Evolutionary conservation across 768 basidiomycete genomes (phyloP), one percentile per base, ranked within the genome.

Genomic region (Pleurotus ostreatus): DNA sequence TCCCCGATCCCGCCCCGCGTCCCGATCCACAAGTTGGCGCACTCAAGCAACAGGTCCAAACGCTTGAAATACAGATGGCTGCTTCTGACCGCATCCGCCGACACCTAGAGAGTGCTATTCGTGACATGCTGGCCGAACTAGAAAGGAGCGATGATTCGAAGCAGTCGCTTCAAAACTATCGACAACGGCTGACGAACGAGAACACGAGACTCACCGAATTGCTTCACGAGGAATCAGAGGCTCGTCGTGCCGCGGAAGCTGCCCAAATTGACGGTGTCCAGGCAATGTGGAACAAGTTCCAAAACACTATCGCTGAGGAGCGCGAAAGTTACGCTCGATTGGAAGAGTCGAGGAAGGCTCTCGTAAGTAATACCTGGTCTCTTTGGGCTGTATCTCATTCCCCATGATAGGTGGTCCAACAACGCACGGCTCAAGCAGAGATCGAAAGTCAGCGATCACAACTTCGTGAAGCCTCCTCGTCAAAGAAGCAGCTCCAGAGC

Each of bases 271-370:
- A 82, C 61, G 82, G 83, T 22, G 75, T 85, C 22, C 82, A 86
- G 59, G 79, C 78, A 0, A 80, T 87, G 74, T 87, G 85, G 85
- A 70, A 74, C 39, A 85, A 84, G 59, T 83, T 86, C 72, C 80
- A 83, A 68, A 77, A 74, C 58, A 78, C 78, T 0, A 84, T 86
- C 38, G 58, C 74, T 0, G 75, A 79, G 47, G 86, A 88, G 65
- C 77, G 84, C 20, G 80, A 83, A 47, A 85, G 78, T 57, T 86
- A 85, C 59, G 65, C 74, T 41, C 81, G 83, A 22, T 69, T 88
- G 12, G 88, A 89, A 61, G 88, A 87, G 60, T 88, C 86, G 13
- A 76, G 83, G 46, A 86, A 83, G 63, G 85, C 87, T 53, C 66
- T 89, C 61, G 85, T 88, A 67, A 59, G 30, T 34, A 9, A 83